These are phyloP conservation scores for Cercis canadensis DNA, from an alignment of 306 rosid genomes.

Conservation along the genomic window DNA sequence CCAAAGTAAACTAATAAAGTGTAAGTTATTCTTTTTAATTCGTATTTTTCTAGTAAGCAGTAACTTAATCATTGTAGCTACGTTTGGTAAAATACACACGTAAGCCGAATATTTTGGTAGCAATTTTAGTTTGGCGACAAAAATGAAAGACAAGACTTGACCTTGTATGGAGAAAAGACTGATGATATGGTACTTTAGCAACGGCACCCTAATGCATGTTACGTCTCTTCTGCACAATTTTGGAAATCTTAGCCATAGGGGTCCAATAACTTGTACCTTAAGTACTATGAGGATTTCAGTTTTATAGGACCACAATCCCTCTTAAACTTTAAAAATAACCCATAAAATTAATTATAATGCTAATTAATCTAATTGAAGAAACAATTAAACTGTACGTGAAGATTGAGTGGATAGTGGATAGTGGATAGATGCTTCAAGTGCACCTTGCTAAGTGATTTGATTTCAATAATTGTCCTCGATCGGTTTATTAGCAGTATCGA, in stretches of 20 bases:
- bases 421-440: constrained; percentile 2
- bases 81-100: not conserved
- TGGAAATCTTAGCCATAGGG: constrained; percentile 13
- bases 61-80: too few species aligned
- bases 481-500: constrained; percentile 27
- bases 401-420: not conserved
- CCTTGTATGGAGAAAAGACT: constrained; percentile 1
- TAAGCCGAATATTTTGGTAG: constrained; percentile 22
- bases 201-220: not conserved
- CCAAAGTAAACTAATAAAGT: constrained; percentile 10
- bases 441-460: not conserved
- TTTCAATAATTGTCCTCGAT: constrained; percentile 35
- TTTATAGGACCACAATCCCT: constrained; percentile 37
- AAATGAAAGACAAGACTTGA: not conserved
- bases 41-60: too few species aligned
- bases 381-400: constrained; percentile 37
- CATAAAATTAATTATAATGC: not conserved
- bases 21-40: too few species aligned
- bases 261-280: constrained; percentile 28
- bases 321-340: not conserved
- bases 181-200: too few species aligned
- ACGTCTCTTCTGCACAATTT: constrained; percentile 4
- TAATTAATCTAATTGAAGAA: not conserved
- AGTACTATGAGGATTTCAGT: constrained; percentile 29
- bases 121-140: not conserved